Base-by-base conservation (phyloP, 257 asterid species). In the Jacaranda mimosifolia region DNA sequence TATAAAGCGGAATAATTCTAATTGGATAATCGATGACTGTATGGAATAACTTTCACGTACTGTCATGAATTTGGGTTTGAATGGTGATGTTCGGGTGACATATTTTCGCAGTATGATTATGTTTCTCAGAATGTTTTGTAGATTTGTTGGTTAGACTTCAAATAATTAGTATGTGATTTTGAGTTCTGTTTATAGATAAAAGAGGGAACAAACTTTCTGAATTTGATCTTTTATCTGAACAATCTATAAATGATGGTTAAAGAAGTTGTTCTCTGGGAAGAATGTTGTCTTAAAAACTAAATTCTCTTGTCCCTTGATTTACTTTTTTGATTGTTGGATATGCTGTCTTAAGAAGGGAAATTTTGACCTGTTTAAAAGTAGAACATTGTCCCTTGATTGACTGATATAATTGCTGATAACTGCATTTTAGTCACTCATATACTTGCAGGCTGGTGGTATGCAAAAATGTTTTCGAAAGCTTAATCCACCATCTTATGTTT, bases 351-450 rank as follows among this genome's bases (percentile, higher is more conserved):
- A 32, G 62, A 26, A n/a, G 39, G 51, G 42, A 26, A 7, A 19
- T 57, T 62, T 59, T 43, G 15, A 13, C 65, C 13, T 55, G 35
- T 18, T 17, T 18, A 21, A 43, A 42, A 11, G 45, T 9, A 62
- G 11, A 75, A 15, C 6, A 18, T 17, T 7, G 48, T 11, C 4
- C 1, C 46, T 36, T 45, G 10, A 1, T 38, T 69, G 36, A 59
- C 63, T 36, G 76, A 69, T 68, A 12, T 38, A 21, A 57, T 15
- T 68, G 57, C 51, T 56, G 32, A 4, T 49, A 11, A 51, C 52
- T 70, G 68, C 43, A 49, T 13, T 52, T 64, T 40, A 38, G 7
- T 45, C 40, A 13, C 18, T 19, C 60, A 4, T 48, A 55, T 63
- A 46, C 6, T 74, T 38, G 55, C 51, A 3, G 17, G 39, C 56